These are phyloP conservation scores for Zalerion maritima DNA, from an alignment of 495 filamentous ascomycete genomes.

Conservation along the genomic window DNA sequence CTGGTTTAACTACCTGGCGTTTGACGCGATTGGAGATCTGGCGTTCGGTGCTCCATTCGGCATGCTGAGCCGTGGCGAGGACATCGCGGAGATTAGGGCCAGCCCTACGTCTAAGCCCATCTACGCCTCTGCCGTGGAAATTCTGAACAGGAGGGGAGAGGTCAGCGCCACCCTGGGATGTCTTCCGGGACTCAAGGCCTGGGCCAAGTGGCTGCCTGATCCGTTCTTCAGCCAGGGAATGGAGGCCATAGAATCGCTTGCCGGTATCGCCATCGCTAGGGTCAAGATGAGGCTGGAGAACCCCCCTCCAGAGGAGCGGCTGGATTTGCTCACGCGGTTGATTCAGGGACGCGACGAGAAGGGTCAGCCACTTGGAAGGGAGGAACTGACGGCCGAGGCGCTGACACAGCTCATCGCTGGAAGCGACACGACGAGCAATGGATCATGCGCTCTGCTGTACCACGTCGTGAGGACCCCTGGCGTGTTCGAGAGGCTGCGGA, in stretches of 20 bases:
- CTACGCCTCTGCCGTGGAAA: conserved; percentile 53
- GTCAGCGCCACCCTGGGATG: conserved; percentile 50
- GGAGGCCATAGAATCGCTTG: conserved; percentile 47
- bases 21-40: conserved; percentile 80
- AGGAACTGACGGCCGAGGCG: conserved; percentile 78
- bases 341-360: conserved; percentile 79
- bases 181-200: conserved; percentile 45
- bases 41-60: conserved; percentile 44
- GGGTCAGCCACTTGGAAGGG: conserved; percentile 54
- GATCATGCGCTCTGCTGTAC: conserved; percentile 73
- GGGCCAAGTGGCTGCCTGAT: conserved; percentile 50
- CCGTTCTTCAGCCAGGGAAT: conserved; percentile 53
- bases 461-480: conserved; percentile 55
- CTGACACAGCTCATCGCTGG: conserved; percentile 85
- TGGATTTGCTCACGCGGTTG: conserved; percentile 67
- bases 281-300: conserved; percentile 59
- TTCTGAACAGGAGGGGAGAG: conserved; percentile 54
- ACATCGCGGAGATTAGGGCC: conserved; percentile 40
- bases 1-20: conserved; percentile 93
- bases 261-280: conserved; percentile 65
- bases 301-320: conserved; percentile 45
- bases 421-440: conserved; percentile 82
- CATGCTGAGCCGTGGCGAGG: conserved; percentile 45
- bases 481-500: conserved; percentile 55
- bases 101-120: conserved; percentile 36